Conservation (phyloP, 1,284 basidiomycete species). For the Malassezia pachydermatis region DNA sequence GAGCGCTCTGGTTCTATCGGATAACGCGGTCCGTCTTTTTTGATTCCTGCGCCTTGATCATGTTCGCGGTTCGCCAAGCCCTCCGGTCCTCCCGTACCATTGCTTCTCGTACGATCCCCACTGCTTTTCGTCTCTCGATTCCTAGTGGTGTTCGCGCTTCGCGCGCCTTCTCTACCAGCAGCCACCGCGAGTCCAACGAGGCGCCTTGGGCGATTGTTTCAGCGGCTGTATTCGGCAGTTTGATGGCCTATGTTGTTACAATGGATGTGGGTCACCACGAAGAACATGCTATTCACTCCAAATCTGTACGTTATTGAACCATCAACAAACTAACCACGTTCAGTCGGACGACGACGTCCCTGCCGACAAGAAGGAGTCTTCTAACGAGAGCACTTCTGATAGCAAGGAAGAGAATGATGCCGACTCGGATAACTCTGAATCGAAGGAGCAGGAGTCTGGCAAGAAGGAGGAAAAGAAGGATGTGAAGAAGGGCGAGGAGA, state of each 20-base stretch:
- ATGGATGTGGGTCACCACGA: not conserved
- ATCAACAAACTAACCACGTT: not conserved
- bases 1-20: too few relatives aligned
- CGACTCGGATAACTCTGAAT: not conserved
- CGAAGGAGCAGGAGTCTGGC: slow-evolving; percentile 1
- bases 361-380: not conserved
- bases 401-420: not conserved
- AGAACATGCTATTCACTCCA: too few relatives aligned
- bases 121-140: not conserved
- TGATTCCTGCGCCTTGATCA: not conserved
- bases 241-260: slow-evolving; percentile 13
- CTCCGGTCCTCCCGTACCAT: not conserved
- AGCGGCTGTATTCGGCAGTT: slow-evolving; percentile 15
- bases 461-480: not conserved
- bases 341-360: not conserved
- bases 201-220: slow-evolving; percentile 19
- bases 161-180: not conserved
- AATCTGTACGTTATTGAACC: too few relatives aligned
- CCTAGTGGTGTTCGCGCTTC: too few relatives aligned
- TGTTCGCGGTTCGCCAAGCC: slow-evolving; percentile 1
- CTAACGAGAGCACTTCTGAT: not conserved
- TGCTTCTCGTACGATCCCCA: not conserved
- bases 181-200: slow-evolving; percentile 6
- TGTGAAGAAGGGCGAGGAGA: not conserved
- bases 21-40: not conserved